These are phyloP conservation scores for Scedosporium aurantiacum DNA, from an alignment of 2,329 filamentous ascomycete species.

Conservation along the genomic window DNA sequence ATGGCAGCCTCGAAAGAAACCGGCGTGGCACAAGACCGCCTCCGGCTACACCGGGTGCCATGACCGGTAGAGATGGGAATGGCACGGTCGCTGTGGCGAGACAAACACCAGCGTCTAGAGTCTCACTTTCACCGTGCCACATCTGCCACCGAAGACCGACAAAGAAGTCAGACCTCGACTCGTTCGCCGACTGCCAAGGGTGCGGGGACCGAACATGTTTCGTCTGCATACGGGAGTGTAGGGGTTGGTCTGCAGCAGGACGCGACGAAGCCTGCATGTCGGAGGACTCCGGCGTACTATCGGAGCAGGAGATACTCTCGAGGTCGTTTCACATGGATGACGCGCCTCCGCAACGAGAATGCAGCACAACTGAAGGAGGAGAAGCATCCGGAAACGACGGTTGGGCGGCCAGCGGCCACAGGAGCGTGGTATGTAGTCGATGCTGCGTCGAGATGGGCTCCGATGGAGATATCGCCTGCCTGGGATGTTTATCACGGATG, in stretches of 20 bases:
- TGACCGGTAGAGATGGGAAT: constrained; percentile 4
- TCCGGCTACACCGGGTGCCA: constrained; percentile 11
- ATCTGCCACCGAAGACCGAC: constrained; percentile 56
- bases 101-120: neutral
- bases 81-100: neutral
- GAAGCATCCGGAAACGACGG: constrained; percentile 12
- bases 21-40: constrained; percentile 19
- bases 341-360: constrained; percentile 12
- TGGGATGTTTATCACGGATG: constrained; percentile 42
- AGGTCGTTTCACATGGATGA: constrained; percentile 41
- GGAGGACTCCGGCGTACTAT: constrained; percentile 13
- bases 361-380: neutral
- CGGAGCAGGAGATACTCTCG: constrained; percentile 25
- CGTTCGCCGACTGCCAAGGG: constrained; percentile 51
- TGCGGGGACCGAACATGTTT: constrained; percentile 55
- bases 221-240: constrained; percentile 56
- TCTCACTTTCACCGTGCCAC: constrained; percentile 45
- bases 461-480: constrained; percentile 55
- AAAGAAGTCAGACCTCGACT: constrained; percentile 54
- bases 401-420: constrained; percentile 34
- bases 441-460: constrained; percentile 56
- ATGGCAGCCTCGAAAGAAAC: neutral
- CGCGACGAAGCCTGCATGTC: constrained; percentile 31
- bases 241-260: constrained; percentile 28
- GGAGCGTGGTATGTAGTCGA: constrained; percentile 49